Evolutionary conservation across 768 basidiomycete genomes (phyloP), one percentile per base, ranked within the genome.

Genomic region (Lyophyllum decastes): DNA sequence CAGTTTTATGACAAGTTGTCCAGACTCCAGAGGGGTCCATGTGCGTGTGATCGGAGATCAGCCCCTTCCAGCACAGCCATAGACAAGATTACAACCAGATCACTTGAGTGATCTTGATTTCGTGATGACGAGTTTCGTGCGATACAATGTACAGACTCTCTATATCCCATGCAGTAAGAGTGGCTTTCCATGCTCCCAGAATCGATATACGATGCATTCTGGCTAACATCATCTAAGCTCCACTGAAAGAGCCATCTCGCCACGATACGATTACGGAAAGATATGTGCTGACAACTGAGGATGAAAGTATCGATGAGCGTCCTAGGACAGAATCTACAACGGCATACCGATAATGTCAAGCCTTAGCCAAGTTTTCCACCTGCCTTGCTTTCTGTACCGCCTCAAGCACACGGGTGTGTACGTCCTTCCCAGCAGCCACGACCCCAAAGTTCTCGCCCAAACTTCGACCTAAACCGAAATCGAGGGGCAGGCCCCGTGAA

Each of bases 401-500:
- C 47, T 80, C 82, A 16, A 98, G 73, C 1, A 95, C 87, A 26
- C 77, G 76, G 0, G 76, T 66, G 62, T 97, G 93, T 2, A 88
- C 78, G 8, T 82, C 86, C 66, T 83, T 86, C 9, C 87, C 86
- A 17, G 90, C 87, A 30, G 92, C 95, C 7, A 98, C 81, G 21
- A 98, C 83, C 0, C 96, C 96, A 67, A 82, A 88, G 70, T 98
- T 98, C 65, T 84, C 86, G 1, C 88, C 90, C 35, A 98, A 73
- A 1, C 92, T 94, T 58, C 94, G 75, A 2, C 96, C 96, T 1
- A 90, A 77, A 0, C 92, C 89, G 72, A 99, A 98, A 68, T 96
- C 81, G 24, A 99, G 83, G 0, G 81, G 79, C 52, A 82, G 61
- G 2, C 95, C 96, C 43, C 87, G 79, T 49, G 90, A 90, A 70